These are phyloP conservation scores for Globisporangium apiculatum DNA, from an alignment of 352 stramenopile species.

Conservation along the genomic window DNA sequence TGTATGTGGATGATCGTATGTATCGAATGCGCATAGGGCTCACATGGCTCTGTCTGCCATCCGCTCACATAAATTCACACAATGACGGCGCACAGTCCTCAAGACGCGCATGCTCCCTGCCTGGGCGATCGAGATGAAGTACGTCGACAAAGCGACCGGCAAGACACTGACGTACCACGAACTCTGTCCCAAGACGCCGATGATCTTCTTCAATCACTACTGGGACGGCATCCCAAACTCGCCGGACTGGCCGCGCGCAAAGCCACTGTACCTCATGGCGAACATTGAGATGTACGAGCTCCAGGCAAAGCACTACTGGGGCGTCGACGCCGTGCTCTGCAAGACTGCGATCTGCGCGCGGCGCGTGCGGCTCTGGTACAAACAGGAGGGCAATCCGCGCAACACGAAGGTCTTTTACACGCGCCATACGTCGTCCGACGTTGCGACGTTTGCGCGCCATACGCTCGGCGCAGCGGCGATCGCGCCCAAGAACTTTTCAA, in stretches of 20 bases:
- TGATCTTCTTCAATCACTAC: slow-evolving; percentile 59
- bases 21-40: no score
- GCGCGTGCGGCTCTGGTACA: slow-evolving; percentile 40
- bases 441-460: slow-evolving; percentile 24
- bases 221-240: slow-evolving; percentile 25
- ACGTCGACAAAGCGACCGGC: slow-evolving; percentile 22
- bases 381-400: slow-evolving; percentile 49
- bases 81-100: slow-evolving; percentile 16
- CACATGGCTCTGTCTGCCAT: no score
- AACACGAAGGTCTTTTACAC: slow-evolving; percentile 46
- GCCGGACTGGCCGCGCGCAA: slow-evolving; percentile 24
- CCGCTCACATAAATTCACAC: no score
- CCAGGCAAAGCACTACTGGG: slow-evolving; percentile 24
- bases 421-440: slow-evolving; percentile 50
- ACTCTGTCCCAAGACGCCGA: slow-evolving; percentile 34
- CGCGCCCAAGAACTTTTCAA: slow-evolving; percentile 22
- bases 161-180: slow-evolving; percentile 38
- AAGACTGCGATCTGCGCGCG: slow-evolving; percentile 39
- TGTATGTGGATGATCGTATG: not conserved
- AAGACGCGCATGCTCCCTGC: slow-evolving; percentile 31
- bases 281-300: slow-evolving; percentile 62
- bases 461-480: slow-evolving; percentile 16
- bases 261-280: slow-evolving; percentile 40
- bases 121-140: slow-evolving; percentile 34
- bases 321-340: slow-evolving; percentile 34